Conservation (phyloP, 345 rosid species). For the Lumnitzera littorea region DNA sequence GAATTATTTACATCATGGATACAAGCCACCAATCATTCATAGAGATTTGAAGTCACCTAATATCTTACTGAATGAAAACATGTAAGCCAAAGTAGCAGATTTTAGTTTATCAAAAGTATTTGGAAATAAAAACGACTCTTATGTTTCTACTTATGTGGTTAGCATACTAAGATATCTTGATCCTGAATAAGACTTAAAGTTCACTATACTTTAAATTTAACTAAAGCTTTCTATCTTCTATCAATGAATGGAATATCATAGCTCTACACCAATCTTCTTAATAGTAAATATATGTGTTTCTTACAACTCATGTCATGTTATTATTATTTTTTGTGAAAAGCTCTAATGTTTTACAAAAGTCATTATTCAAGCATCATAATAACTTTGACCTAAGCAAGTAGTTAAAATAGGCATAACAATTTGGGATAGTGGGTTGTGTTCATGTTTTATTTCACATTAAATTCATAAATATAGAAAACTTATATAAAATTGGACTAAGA, state of each 20-base stretch:
- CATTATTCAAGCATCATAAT: not conserved
- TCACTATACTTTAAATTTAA: not conserved
- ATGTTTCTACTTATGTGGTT: slow-evolving; percentile 32
- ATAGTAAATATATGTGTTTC: too few relatives aligned
- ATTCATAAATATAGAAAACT: too few relatives aligned
- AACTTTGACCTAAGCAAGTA: not conserved
- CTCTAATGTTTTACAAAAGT: too few relatives aligned
- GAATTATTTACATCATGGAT: slow-evolving; percentile 55
- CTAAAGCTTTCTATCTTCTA: not conserved
- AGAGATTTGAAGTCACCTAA: slow-evolving; percentile 47
- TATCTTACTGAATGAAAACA: slow-evolving; percentile 36
- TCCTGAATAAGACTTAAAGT: slow-evolving; percentile 24
- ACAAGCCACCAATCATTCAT: slow-evolving; percentile 49
- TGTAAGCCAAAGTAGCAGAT: slow-evolving; percentile 53
- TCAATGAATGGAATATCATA: too few relatives aligned
- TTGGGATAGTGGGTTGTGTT: too few relatives aligned
- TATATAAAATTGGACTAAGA: too few relatives aligned
- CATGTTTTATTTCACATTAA: too few relatives aligned
- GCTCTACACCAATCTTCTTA: too few relatives aligned
- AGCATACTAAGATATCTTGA: slow-evolving; percentile 48
- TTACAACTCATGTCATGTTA: too few relatives aligned
- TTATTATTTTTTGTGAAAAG: too few relatives aligned
- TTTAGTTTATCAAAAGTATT: slow-evolving; percentile 46
- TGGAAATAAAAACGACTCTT: slow-evolving; percentile 22
- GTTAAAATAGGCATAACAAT: too few relatives aligned